Base-by-base conservation (phyloP, 176 grass and related monocot genomes). In the Carex pumila region DNA sequence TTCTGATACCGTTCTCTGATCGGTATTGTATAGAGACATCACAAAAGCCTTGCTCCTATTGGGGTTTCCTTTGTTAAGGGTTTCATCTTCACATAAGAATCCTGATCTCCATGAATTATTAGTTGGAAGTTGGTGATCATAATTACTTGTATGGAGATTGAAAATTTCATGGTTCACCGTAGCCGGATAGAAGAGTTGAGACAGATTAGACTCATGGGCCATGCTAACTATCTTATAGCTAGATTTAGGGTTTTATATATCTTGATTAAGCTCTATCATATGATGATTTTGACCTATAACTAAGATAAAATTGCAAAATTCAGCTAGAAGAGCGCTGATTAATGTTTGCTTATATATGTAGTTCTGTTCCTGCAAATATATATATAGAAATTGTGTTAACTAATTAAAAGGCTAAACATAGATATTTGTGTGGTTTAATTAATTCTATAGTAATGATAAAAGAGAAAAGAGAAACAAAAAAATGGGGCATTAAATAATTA, bases 101-200 rank as follows among this genome's bases (percentile, higher is more conserved):
- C 60, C 84, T 85, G 37, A 39, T 39, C 72, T 78, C 84, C 84
- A 85, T 6, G 74, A 65, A 43, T 66, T 79, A 30, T 81, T 81
- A 12, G n/a, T 62, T 0, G 60, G 34, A 81, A 81, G 17, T 22
- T 81, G 79, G 34, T 81, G 58, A 81, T 81, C 37, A 81, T 45
- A 81, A 47, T 64, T 61, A 12, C 83, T 58, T 77, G 73, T 55
- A 61, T 85, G 83, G 30, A 85, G 54, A 62, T 50, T 47, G 63
- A 76, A 85, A 59, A 85, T 19, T 21, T 61, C 83, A 15, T 85
- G 53, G 68, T 85, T 85, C 12, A 14, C 37, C 19, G 32, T 49
- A 19, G 53, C 79, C 18, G 79, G 58, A 64, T 43, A 81, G 58
- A 65, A 81, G 79, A 81, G 39, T 58, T 47, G 58, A 64, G 58